phyloP scores from a whole-genome alignment of 306 rosid genomes.

The Carpinus fangiana region DNA sequence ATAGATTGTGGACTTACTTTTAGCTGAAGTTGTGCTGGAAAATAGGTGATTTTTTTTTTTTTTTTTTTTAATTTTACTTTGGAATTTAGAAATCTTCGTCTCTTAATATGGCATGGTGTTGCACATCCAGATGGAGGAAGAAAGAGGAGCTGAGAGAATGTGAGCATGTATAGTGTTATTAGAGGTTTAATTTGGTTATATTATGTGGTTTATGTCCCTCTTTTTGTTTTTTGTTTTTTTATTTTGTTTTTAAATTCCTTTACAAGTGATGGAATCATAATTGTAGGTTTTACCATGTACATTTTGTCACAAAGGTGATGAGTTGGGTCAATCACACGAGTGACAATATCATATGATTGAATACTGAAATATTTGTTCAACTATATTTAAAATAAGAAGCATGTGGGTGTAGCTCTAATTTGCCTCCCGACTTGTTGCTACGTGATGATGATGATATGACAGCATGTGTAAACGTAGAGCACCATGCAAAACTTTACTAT shows the following conservation, averaged over 20 bases:
- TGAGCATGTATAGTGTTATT: conserved; percentile 9
- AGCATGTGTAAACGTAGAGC: no score
- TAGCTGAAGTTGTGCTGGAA: conserved; percentile 12
- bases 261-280: conserved; percentile 22
- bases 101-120: neutral
- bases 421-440: no score
- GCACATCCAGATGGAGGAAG: neutral
- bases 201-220: neutral
- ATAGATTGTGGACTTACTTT: conserved; percentile 25
- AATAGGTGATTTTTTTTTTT: conserved; percentile 13
- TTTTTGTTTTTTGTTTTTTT: neutral
- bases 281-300: conserved; percentile 30
- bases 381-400: conserved; percentile 12
- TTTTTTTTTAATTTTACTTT: neutral
- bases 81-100: conserved; percentile 18
- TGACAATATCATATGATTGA: conserved; percentile 33
- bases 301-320: conserved; percentile 41
- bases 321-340: conserved; percentile 30
- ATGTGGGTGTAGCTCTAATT: neutral
- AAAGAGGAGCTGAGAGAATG: neutral
- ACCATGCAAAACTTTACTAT: no score
- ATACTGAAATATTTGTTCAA: conserved; percentile 33
- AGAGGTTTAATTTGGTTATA: conserved; percentile 22
- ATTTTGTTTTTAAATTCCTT: neutral
- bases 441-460: no score